Conservation (phyloP, 2,329 filamentous ascomycete species). For the Neospermospora avenae region DNA sequence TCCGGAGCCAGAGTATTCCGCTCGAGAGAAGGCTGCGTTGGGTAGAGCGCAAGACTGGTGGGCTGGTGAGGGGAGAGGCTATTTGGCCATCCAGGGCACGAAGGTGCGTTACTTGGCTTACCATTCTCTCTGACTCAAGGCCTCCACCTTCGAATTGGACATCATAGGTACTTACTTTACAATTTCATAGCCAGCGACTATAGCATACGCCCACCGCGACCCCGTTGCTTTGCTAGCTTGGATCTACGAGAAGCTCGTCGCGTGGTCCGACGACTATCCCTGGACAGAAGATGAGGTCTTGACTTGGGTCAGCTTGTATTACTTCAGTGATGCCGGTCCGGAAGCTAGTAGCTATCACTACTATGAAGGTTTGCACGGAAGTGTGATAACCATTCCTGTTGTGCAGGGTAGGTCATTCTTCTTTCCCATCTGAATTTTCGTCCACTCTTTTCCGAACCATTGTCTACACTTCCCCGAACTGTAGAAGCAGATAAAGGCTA, state of each 20-base stretch:
- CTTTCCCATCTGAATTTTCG: neutral
- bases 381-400: conserved; percentile 4
- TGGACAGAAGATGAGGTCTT: conserved; percentile 75
- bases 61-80: conserved; percentile 4
- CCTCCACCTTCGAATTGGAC: neutral
- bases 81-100: conserved; percentile 37
- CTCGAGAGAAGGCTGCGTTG: conserved; percentile 5
- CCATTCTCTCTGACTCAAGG: neutral
- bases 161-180: neutral
- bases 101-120: neutral
- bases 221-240: conserved; percentile 69
- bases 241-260: conserved; percentile 76
- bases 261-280: conserved; percentile 68
- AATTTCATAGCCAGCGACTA: conserved; percentile 65
- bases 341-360: conserved; percentile 66
- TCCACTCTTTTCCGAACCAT: neutral
- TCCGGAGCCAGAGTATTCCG: conserved; percentile 4
- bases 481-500: too few species aligned
- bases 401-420: neutral
- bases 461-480: neutral
- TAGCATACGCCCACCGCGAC: conserved; percentile 66
- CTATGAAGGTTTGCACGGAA: conserved; percentile 56
- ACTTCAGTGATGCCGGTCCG: conserved; percentile 65
- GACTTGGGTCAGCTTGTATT: conserved; percentile 71
- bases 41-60: conserved; percentile 4